Conservation (phyloP, 371 early-diverging fungal species). For the Mucor piriformis region DNA sequence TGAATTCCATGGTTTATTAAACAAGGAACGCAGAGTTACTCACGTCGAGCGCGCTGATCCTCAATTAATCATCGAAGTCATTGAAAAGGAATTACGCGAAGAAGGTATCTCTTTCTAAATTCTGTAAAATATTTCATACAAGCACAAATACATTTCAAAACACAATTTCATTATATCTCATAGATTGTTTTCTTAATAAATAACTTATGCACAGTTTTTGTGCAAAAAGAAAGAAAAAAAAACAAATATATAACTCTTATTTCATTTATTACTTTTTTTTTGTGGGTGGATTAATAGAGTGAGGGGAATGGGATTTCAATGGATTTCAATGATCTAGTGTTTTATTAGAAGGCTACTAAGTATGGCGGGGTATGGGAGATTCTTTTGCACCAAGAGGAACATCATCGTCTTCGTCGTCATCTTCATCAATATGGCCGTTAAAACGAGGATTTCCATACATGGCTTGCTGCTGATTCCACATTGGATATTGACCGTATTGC, state of each 20-base stretch:
- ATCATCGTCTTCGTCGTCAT: constrained; percentile 47
- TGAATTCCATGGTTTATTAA: constrained; percentile 72
- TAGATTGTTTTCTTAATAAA: background rate
- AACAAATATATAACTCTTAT: too few species aligned
- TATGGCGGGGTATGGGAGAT: constrained; percentile 15
- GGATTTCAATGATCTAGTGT: too few species aligned
- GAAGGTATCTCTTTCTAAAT: constrained; percentile 51
- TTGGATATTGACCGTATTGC: constrained; percentile 29
- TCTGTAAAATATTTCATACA: background rate
- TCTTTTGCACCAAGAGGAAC: constrained; percentile 33
- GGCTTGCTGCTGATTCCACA: constrained; percentile 31
- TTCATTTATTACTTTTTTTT: background rate
- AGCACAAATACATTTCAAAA: too few species aligned
- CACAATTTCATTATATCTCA: too few species aligned
- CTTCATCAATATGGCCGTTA: constrained; percentile 25
- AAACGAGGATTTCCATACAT: constrained; percentile 20
- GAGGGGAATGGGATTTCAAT: background rate
- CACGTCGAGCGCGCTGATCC: constrained; percentile 62
- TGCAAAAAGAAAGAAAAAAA: too few species aligned
- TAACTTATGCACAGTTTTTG: too few species aligned
- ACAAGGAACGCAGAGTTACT: constrained; percentile 68
- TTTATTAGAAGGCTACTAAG: background rate
- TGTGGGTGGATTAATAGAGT: background rate
- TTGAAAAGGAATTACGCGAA: constrained; percentile 56
- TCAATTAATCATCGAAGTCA: constrained; percentile 59